Evolutionary conservation across 768 basidiomycete genomes (phyloP).

Genomic region (Grammothele lineata): DNA sequence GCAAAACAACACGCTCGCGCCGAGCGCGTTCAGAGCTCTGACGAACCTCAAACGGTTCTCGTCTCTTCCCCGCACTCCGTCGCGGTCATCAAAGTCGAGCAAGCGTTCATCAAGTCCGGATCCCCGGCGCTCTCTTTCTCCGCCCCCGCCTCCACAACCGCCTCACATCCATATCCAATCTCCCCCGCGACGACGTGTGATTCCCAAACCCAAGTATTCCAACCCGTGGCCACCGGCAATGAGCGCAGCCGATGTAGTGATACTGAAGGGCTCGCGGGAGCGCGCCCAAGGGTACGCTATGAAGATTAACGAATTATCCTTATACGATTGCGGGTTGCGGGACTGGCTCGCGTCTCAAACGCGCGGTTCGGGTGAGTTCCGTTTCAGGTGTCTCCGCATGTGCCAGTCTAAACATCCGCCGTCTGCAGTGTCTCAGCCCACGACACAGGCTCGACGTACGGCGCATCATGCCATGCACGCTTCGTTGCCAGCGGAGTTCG

Average conservation of each 20-base stretch:
- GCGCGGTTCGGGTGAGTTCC: slow-evolving; percentile 41
- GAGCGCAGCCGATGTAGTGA: slow-evolving; percentile 61
- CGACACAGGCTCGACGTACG: slow-evolving; percentile 8
- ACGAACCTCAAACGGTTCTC: slow-evolving; percentile 41
- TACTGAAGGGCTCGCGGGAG: slow-evolving; percentile 54
- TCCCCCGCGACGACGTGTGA: neutral
- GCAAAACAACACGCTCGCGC: slow-evolving; percentile 1
- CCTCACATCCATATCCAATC: neutral
- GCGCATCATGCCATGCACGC: slow-evolving; percentile 1
- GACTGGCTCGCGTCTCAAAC: slow-evolving; percentile 68
- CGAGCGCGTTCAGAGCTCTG: slow-evolving; percentile 21
- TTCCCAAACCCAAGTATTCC: slow-evolving; percentile 27
- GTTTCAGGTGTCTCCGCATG: neutral
- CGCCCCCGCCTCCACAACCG: slow-evolving; percentile 6
- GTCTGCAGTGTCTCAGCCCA: slow-evolving; percentile 4
- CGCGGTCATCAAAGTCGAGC: slow-evolving; percentile 37
- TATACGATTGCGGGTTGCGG: slow-evolving; percentile 68
- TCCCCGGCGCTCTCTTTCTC: slow-evolving; percentile 15
- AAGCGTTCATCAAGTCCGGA: slow-evolving; percentile 9
- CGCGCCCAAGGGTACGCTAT: slow-evolving; percentile 69
- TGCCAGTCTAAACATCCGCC: neutral
- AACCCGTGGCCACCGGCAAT: slow-evolving; percentile 59
- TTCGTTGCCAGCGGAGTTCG: slow-evolving; percentile 6
- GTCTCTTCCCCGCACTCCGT: slow-evolving; percentile 66
- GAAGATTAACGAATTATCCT: slow-evolving; percentile 80